Evolutionary conservation across 495 filamentous ascomycete species (phyloP).

Genomic region (Penicillium canariense): DNA sequence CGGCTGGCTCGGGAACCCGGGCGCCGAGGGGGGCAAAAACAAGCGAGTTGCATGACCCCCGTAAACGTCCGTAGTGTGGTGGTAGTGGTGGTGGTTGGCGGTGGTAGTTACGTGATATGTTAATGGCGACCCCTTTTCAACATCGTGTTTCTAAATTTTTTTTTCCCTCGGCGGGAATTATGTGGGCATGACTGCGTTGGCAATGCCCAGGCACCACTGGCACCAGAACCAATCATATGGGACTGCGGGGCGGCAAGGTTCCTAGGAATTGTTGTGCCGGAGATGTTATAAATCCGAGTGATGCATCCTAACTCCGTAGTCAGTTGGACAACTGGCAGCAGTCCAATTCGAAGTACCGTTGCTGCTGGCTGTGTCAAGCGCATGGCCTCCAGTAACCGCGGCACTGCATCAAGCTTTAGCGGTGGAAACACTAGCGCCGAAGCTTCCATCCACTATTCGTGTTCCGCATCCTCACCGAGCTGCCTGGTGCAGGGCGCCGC

Average conservation of each 20-base stretch:
- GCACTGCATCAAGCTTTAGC: constrained; percentile 18
- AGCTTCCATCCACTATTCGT: constrained; percentile 5
- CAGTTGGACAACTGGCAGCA: neutral
- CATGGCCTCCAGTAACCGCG: neutral
- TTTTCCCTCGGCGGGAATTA: neutral
- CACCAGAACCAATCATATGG: neutral
- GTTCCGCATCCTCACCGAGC: constrained; percentile 13
- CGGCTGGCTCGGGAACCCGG: constrained; percentile 17
- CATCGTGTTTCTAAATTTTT: constrained; percentile 3
- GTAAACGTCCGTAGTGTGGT: neutral
- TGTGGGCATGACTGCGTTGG: neutral
- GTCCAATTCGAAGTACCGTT: neutral
- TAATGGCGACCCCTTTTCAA: neutral
- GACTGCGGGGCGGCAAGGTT: neutral
- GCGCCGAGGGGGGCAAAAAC: constrained; percentile 14
- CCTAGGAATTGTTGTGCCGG: neutral
- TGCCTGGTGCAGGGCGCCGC: constrained; percentile 3
- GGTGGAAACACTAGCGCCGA: constrained; percentile 5
- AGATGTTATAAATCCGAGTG: neutral
- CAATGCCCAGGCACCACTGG: neutral
- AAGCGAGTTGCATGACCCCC: constrained; percentile 12
- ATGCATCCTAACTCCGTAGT: neutral
- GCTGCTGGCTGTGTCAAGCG: neutral
- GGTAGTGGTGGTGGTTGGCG: neutral
- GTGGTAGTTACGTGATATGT: neutral